A percentile compares a stretch with the other conserved stretches of the same genome.
Evolutionary conservation across 2,329 filamentous ascomycete genomes (phyloP).

Genomic region (Trichoderma endophyticum): DNA sequence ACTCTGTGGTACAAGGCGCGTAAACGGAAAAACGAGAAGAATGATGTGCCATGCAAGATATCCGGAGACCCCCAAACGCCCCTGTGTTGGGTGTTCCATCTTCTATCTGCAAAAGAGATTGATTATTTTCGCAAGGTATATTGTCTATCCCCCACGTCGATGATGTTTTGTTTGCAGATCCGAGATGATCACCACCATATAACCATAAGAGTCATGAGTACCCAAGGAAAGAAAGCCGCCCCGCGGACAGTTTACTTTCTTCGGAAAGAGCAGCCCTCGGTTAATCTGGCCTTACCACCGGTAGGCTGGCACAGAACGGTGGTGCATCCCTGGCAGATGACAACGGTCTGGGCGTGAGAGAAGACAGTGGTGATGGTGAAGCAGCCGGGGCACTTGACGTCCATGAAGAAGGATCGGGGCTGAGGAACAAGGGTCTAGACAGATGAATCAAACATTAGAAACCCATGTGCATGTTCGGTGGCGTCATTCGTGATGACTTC

Average conservation of each 20-base stretch:
- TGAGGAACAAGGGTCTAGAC: constrained; percentile 84
- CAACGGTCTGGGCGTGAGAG: constrained; percentile 99
- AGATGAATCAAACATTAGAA: constrained; percentile 22
- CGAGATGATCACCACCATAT: constrained; percentile 54
- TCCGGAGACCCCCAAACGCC: constrained; percentile 76
- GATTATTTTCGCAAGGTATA: constrained; percentile 45
- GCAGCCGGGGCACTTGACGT: constrained; percentile 99
- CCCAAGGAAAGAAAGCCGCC: constrained; percentile 47
- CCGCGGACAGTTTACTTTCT: constrained; percentile 80
- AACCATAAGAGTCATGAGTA: constrained; percentile 50
- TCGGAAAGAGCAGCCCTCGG: constrained; percentile 99
- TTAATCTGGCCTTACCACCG: constrained; percentile 97
- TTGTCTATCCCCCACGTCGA: constrained; percentile 51
- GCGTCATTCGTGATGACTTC: constrained; percentile 7
- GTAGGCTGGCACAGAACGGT: constrained; percentile 99
- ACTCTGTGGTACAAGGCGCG: constrained; percentile 46
- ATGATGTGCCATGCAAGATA: constrained; percentile 69
- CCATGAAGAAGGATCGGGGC: constrained; percentile 99
- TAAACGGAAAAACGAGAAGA: constrained; percentile 46
- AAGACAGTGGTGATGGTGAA: constrained; percentile 99
- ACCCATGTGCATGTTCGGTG: neutral
- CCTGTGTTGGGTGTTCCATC: constrained; percentile 64
- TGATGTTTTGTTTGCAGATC: constrained; percentile 54
- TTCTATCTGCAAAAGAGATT: constrained; percentile 64
- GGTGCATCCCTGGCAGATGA: constrained; percentile 99